Base-by-base conservation (phyloP, 345 rosid species). In the Cardamine chenopodiifolia region DNA sequence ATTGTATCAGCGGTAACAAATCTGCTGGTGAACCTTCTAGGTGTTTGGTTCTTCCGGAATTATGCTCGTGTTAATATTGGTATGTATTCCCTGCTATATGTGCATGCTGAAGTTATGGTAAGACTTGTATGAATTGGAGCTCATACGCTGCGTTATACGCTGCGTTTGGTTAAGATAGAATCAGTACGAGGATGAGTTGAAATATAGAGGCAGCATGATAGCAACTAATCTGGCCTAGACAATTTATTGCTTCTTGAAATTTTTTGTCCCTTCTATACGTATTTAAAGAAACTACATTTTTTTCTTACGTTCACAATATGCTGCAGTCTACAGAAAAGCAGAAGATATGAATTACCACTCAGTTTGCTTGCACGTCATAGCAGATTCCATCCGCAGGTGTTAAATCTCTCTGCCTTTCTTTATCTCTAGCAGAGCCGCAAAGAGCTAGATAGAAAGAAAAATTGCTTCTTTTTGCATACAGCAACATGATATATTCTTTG, bases 291-390 rank as follows among this genome's bases (percentile, higher is more conserved):
- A 47, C 6, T 31, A 2, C 12, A 26, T 54, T 52, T 66, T 3
- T 28, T 26, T 42, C 50, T 62, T 44, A 67, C 62, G 4, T 75
- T 52, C 26, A 12, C 72, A 9, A 59, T 62, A 71, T 57, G 40
- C 53, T 86, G 80, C 90, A 95, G 99, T 75, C 9, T 95, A 95
- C 85, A 88, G 97, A 82, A 91, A 79, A 58, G 90, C 97, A 39
- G 97, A 95, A 86, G 99, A 95, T 80, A 91, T 95, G 99, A 95
- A 95, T 76, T 84, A 85, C 75, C 99, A 95, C 78, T 86, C 96
- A 18, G 92, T 93, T 84, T 93, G 90, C 85, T 84, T 93, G 77
- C 98, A 89, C 22, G 98, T 93, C 69, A 87, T 93, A 70, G 85
- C 98, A 58, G 98, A 93, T 85, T 93, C 98, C 47, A 84, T 93